phyloP scores from a whole-genome alignment of 768 basidiomycete species.

The Xerocomellus intermedius region DNA sequence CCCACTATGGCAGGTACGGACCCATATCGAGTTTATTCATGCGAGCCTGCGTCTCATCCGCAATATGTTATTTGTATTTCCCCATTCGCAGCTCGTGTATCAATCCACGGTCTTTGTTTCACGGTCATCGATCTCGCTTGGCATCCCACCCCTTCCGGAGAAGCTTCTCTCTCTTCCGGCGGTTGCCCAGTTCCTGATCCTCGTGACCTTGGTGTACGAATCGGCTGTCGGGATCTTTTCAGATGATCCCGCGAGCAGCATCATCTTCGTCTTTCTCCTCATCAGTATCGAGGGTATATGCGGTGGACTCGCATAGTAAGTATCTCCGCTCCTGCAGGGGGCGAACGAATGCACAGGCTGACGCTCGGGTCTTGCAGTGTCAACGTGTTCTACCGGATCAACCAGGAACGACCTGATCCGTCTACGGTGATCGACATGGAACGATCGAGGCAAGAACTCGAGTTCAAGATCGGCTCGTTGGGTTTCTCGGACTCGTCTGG shows the following conservation, averaged over 20 bases:
- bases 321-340: neutral
- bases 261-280: conserved; percentile 67
- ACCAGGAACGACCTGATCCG: conserved; percentile 62
- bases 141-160: conserved; percentile 73
- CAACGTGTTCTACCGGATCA: conserved; percentile 82
- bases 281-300: conserved; percentile 90
- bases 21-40: conserved; percentile 2
- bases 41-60: conserved; percentile 1
- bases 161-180: conserved; percentile 73
- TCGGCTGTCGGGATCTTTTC: conserved; percentile 67
- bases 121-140: conserved; percentile 85
- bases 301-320: conserved; percentile 90
- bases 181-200: conserved; percentile 63
- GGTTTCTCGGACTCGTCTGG: conserved; percentile 84
- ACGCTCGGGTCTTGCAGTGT: conserved; percentile 48
- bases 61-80: neutral
- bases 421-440: conserved; percentile 50
- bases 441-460: conserved; percentile 69
- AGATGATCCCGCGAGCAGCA: conserved; percentile 44
- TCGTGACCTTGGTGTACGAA: conserved; percentile 61
- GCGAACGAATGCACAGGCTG: neutral
- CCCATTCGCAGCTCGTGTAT: conserved; percentile 61
- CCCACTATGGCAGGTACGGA: conserved; percentile 84
- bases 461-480: conserved; percentile 89
- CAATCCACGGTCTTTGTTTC: conserved; percentile 93